A percentile compares a stretch with the other conserved stretches of the same genome.
Evolutionary conservation across 2,329 filamentous ascomycete genomes (phyloP).

Genomic region (Fusarium nematophilum): DNA sequence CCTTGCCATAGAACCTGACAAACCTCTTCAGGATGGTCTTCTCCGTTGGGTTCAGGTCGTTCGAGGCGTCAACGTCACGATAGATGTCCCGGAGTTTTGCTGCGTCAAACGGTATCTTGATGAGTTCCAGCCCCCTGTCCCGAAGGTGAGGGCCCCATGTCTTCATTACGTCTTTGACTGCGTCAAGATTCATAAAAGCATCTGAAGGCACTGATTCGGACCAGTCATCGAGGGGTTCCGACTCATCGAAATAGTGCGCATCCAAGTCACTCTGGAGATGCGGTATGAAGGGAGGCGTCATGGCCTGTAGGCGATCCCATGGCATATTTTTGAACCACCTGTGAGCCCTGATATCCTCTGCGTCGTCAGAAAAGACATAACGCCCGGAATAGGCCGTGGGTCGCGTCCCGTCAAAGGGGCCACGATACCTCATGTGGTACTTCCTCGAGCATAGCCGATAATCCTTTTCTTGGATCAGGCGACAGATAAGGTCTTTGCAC

Average conservation of each 20-base stretch:
- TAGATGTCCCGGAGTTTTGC: conserved; percentile 62
- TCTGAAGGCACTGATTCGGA: conserved; percentile 59
- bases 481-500: conserved; percentile 81
- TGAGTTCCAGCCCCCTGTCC: conserved; percentile 56
- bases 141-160: conserved; percentile 53
- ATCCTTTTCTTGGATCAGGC: conserved; percentile 79
- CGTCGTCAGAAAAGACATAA: conserved; percentile 85
- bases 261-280: conserved; percentile 75
- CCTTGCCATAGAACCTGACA: conserved; percentile 67
- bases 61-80: conserved; percentile 57
- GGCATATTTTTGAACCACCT: conserved; percentile 84
- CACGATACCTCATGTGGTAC: conserved; percentile 75
- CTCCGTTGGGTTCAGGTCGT: conserved; percentile 49
- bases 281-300: conserved; percentile 83
- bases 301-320: conserved; percentile 80
- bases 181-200: conserved; percentile 44
- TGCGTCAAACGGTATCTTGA: conserved; percentile 61
- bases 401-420: conserved; percentile 33
- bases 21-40: conserved; percentile 62
- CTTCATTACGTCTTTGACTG: conserved; percentile 48
- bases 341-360: conserved; percentile 89
- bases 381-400: conserved; percentile 51
- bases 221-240: conserved; percentile 76
- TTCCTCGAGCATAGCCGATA: conserved; percentile 79
- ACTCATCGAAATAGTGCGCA: conserved; percentile 91